Evolutionary conservation across 176 grass and related monocot species (phyloP).

Genomic region (Aegilops sharonensis): DNA sequence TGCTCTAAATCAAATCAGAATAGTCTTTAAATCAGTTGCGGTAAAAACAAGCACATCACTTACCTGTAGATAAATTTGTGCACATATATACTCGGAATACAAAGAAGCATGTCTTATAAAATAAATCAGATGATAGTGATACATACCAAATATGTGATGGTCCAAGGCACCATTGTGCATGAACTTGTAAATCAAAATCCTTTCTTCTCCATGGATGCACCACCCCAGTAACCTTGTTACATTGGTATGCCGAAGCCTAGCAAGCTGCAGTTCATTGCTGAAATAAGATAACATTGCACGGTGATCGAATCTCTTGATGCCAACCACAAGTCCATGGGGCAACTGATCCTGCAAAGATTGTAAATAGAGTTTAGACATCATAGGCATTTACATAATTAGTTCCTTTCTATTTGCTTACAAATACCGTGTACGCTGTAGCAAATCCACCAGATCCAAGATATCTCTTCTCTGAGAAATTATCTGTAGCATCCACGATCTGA

Average conservation of each 20-base stretch:
- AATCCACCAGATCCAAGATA: slow-evolving; percentile 19
- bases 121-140: not conserved
- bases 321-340: slow-evolving; percentile 21
- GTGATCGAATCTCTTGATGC: slow-evolving; percentile 30
- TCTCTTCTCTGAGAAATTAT: slow-evolving; percentile 28
- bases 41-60: too few species aligned
- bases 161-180: slow-evolving; percentile 20
- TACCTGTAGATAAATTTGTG: not conserved
- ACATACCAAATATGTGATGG: slow-evolving; percentile 1
- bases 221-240: slow-evolving; percentile 30
- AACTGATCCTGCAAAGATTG: slow-evolving; percentile 28
- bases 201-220: slow-evolving; percentile 37
- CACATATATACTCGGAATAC: too few species aligned
- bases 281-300: slow-evolving; percentile 20
- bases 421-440: slow-evolving; percentile 23
- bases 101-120: too few species aligned
- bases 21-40: too few species aligned
- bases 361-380: not conserved
- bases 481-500: slow-evolving; percentile 34
- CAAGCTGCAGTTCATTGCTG: slow-evolving; percentile 30
- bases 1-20: not conserved
- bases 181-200: slow-evolving; percentile 28
- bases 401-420: not conserved
- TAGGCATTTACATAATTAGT: too few species aligned
- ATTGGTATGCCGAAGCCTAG: slow-evolving; percentile 34